These are phyloP conservation scores for Eimeria zaria DNA, from an alignment of 169 alveolate genomes.

Conservation along the genomic window DNA sequence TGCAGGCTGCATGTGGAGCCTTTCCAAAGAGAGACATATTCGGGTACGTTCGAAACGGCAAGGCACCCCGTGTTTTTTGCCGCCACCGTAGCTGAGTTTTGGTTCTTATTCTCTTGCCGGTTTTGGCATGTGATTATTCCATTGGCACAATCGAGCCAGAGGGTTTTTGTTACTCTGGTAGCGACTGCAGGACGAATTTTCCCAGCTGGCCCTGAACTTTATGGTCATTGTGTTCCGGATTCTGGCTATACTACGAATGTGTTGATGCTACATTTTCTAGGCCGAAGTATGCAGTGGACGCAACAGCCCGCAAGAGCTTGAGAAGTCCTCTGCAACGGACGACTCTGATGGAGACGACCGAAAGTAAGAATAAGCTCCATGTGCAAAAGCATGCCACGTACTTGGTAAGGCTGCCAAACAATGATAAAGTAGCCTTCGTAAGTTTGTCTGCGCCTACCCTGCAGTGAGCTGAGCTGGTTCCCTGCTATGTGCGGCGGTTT, in stretches of 20 bases:
- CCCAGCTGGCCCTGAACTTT: not conserved
- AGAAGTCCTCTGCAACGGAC: not conserved
- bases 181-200: not conserved
- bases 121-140: not conserved
- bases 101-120: not conserved
- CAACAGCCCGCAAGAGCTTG: not conserved
- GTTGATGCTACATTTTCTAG: not conserved
- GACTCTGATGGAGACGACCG: constrained; percentile 71
- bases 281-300: not conserved
- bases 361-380: not conserved
- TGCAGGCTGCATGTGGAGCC: constrained; percentile 66
- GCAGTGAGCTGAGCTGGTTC: constrained; percentile 36
- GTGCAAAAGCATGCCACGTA: not conserved
- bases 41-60: not conserved
- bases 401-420: not conserved
- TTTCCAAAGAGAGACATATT: not conserved
- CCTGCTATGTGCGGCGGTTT: constrained; percentile 35
- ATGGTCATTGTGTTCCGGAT: not conserved
- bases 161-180: not conserved
- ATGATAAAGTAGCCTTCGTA: not conserved
- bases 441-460: not conserved
- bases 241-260: no score
- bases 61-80: not conserved
- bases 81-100: not conserved
- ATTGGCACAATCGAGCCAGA: not conserved